These are phyloP conservation scores for Odontarrhena argentea DNA, from an alignment of 345 rosid species.

Conservation along the genomic window DNA sequence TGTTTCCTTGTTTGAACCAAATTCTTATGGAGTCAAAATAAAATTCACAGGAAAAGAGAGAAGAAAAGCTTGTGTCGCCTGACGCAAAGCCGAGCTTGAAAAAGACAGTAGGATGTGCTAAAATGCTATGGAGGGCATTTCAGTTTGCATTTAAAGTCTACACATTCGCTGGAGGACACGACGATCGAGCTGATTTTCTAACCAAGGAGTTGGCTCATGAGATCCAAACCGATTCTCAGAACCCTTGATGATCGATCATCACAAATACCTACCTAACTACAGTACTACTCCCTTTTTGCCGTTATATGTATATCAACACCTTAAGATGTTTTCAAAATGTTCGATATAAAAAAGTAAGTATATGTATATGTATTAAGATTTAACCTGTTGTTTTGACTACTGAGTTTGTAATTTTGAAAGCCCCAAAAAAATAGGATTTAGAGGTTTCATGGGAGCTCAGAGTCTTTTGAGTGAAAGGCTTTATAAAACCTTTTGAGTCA, in stretches of 20 bases:
- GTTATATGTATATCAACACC: background rate
- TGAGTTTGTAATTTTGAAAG: constrained; percentile 32
- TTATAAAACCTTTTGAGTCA: constrained; percentile 12
- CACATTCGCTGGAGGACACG: constrained; percentile 85
- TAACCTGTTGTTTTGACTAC: constrained; percentile 24
- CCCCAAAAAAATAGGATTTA: constrained; percentile 21
- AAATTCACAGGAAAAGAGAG: constrained; percentile 60
- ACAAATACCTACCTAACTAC: background rate
- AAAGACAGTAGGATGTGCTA: constrained; percentile 42
- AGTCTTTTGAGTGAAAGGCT: constrained; percentile 29
- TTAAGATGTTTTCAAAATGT: constrained; percentile 16
- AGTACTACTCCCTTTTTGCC: constrained; percentile 26
- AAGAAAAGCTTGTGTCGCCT: constrained; percentile 48
- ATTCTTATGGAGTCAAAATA: background rate
- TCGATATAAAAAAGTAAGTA: background rate
- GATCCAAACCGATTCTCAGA: constrained; percentile 64
- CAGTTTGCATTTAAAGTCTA: constrained; percentile 86
- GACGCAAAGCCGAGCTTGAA: constrained; percentile 41
- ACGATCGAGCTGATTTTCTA: constrained; percentile 75
- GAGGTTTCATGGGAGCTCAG: constrained; percentile 30
- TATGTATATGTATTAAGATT: constrained; percentile 13
- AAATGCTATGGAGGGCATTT: constrained; percentile 82
- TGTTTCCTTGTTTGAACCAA: background rate
- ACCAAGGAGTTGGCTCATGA: constrained; percentile 80
- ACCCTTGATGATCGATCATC: constrained; percentile 34